Evolutionary conservation across 2,329 filamentous ascomycete species (phyloP).

Genomic region (Beauveria brongniartii): DNA sequence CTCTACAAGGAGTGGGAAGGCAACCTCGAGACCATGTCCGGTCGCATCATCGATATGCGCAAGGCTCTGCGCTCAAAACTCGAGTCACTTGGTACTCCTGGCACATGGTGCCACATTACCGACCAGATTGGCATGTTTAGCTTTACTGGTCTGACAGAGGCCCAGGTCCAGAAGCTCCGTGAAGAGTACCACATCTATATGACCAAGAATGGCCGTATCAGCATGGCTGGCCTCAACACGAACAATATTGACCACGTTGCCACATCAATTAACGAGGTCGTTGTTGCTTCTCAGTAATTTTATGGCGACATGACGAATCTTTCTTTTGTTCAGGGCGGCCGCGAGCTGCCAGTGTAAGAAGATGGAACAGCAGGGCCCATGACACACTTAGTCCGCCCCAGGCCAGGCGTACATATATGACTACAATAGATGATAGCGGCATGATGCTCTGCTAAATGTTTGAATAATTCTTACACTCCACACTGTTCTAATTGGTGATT

Average conservation of each 20-base stretch:
- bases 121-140: conserved; percentile 99
- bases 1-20: conserved; percentile 90
- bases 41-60: conserved; percentile 90
- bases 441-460: conserved; percentile 4
- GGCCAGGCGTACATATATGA: conserved; percentile 2
- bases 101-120: conserved; percentile 93
- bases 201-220: conserved; percentile 97
- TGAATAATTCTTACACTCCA: not conserved
- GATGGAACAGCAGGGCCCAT: conserved; percentile 1
- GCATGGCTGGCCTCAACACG: conserved; percentile 95
- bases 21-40: conserved; percentile 88
- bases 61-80: conserved; percentile 68
- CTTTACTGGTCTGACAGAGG: conserved; percentile 72
- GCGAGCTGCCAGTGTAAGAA: conserved; percentile 5
- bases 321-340: conserved; percentile 1
- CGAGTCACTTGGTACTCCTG: conserved; percentile 77
- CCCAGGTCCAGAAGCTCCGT: conserved; percentile 64
- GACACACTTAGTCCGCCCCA: not conserved
- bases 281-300: conserved; percentile 30
- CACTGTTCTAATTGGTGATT: not conserved
- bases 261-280: conserved; percentile 77
- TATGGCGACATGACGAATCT: not conserved
- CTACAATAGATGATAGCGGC: conserved; percentile 5
- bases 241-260: conserved; percentile 91
- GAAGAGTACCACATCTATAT: conserved; percentile 73